phyloP scores from a whole-genome alignment of 176 grass and related monocot species.

The Aegilops sharonensis region DNA sequence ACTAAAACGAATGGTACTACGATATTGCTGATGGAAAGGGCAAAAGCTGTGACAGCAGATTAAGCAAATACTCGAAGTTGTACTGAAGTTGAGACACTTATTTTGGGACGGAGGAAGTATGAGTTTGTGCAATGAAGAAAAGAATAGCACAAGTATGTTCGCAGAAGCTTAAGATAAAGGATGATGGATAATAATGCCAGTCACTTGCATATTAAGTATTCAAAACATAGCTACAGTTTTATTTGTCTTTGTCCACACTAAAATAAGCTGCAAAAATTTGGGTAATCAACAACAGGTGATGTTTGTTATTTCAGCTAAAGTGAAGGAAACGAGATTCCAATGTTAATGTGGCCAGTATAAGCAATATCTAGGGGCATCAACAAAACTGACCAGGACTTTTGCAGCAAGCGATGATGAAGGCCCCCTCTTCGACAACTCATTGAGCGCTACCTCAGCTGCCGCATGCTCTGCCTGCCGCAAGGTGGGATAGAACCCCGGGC shows the following conservation, averaged over 20 bases:
- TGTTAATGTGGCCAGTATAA: neutral
- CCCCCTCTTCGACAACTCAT: conserved; percentile 52
- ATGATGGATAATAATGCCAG: conserved; percentile 7
- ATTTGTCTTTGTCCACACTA: neutral
- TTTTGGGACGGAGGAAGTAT: too few relatives aligned
- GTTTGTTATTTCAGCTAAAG: neutral
- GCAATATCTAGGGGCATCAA: neutral
- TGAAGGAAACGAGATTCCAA: neutral
- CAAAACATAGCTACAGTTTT: neutral
- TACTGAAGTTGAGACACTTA: too few relatives aligned
- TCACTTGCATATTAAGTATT: neutral
- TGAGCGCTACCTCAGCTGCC: conserved; percentile 54
- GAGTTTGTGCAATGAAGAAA: conserved; percentile 4
- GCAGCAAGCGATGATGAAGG: conserved; percentile 54
- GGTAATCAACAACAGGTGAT: neutral
- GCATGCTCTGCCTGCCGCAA: conserved; percentile 58
- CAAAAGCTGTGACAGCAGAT: conserved; percentile 18
- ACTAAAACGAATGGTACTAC: neutral
- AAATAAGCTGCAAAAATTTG: conserved; percentile 11
- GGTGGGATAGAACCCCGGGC: conserved; percentile 50
- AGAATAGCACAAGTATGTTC: neutral
- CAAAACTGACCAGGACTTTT: conserved; percentile 60
- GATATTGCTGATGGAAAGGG: neutral
- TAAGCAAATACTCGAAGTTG: neutral
- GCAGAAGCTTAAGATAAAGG: neutral